Evolutionary conservation across 768 basidiomycete genomes (phyloP).

Genomic region (Leccinum aurantiacum): DNA sequence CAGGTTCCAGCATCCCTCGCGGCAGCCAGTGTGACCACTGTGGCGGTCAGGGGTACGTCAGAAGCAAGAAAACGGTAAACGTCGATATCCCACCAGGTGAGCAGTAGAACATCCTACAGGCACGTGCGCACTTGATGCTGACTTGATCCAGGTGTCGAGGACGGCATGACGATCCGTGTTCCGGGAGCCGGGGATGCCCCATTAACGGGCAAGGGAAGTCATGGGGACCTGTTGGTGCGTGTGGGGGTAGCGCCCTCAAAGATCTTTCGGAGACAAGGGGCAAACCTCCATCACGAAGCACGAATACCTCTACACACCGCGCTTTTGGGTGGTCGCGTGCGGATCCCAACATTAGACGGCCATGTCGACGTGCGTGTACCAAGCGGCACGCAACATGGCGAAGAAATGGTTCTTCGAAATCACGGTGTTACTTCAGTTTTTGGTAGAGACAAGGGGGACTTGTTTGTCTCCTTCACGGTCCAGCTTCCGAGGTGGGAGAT

Average conservation of each 20-base stretch:
- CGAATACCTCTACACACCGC: conserved; percentile 90
- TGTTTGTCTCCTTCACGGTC: conserved; percentile 86
- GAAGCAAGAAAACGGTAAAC: conserved; percentile 70
- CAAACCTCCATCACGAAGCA: conserved; percentile 86
- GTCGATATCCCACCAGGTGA: conserved; percentile 85
- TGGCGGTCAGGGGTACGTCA: conserved; percentile 85
- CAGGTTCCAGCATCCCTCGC: conserved; percentile 76
- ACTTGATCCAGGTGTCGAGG: conserved; percentile 72
- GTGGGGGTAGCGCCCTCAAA: conserved; percentile 83
- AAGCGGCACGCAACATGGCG: conserved; percentile 91
- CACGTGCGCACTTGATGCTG: conserved; percentile 5
- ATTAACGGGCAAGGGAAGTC: conserved; percentile 68
- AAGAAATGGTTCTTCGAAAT: conserved; percentile 92
- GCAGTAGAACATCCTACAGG: conserved; percentile 29
- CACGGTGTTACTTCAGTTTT: conserved; percentile 73
- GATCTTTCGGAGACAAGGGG: conserved; percentile 86
- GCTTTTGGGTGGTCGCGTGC: conserved; percentile 87
- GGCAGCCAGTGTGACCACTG: conserved; percentile 78
- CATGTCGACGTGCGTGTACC: conserved; percentile 94
- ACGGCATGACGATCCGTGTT: conserved; percentile 88
- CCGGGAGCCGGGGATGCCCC: conserved; percentile 83
- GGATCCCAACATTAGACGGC: conserved; percentile 93
- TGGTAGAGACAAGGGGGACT: conserved; percentile 67
- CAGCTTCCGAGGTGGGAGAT: conserved; percentile 81
- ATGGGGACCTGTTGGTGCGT: conserved; percentile 86